Evolutionary conservation across 1,139 yeast species (phyloP).

Genomic region (Yamadazyma atmosphaerica): DNA sequence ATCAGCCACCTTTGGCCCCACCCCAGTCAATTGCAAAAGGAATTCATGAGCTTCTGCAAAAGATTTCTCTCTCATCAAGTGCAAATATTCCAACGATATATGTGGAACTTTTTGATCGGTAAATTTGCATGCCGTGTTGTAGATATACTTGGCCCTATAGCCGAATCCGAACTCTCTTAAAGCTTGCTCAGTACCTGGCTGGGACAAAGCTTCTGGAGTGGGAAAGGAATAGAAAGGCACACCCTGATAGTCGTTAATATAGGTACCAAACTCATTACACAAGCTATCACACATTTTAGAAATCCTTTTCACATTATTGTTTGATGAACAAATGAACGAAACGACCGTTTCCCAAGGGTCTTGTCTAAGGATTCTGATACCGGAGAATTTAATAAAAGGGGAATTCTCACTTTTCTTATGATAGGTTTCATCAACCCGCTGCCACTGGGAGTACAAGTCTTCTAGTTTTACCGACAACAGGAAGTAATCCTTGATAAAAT

Average conservation of each 20-base stretch:
- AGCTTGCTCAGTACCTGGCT: slow-evolving; percentile 39
- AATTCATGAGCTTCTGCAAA: slow-evolving; percentile 65
- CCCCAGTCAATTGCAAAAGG: slow-evolving; percentile 74
- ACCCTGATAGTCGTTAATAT: slow-evolving; percentile 56
- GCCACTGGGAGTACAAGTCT: slow-evolving; percentile 64
- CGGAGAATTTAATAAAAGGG: slow-evolving; percentile 51
- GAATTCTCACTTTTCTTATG: slow-evolving; percentile 31
- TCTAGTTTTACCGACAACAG: slow-evolving; percentile 57
- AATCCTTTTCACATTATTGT: slow-evolving; percentile 90
- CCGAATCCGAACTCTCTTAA: slow-evolving; percentile 77
- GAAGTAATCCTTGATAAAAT: slow-evolving; percentile 66
- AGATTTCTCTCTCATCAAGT: slow-evolving; percentile 38
- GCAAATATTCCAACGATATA: slow-evolving; percentile 31
- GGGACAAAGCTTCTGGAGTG: slow-evolving; percentile 48
- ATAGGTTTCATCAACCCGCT: slow-evolving; percentile 48
- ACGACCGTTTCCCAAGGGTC: slow-evolving; percentile 96
- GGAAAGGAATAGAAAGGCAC: slow-evolving; percentile 75
- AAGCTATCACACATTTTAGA: slow-evolving; percentile 89
- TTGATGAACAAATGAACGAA: slow-evolving; percentile 92
- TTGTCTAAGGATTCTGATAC: slow-evolving; percentile 82
- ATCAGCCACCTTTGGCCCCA: slow-evolving; percentile 98
- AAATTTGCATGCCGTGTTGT: slow-evolving; percentile 64
- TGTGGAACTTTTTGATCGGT: slow-evolving; percentile 36
- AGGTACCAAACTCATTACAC: slow-evolving; percentile 70
- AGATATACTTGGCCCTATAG: slow-evolving; percentile 85